These are phyloP conservation scores for Terfezia boudieri DNA, from an alignment of 495 filamentous ascomycete species.

Conservation along the genomic window DNA sequence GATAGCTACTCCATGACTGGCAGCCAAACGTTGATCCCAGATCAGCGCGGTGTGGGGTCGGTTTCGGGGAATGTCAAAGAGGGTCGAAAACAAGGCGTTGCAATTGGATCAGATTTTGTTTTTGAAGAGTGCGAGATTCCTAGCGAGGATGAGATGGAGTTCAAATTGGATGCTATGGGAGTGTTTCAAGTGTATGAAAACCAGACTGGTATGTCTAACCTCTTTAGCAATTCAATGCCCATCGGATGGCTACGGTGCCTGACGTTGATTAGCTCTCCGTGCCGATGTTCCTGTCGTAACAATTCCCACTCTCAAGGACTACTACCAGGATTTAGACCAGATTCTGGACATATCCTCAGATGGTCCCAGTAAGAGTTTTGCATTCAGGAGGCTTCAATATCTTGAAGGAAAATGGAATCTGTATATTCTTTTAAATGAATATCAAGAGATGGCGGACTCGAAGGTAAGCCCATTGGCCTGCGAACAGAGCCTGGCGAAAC, in stretches of 20 bases:
- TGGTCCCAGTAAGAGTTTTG: conserved; percentile 90
- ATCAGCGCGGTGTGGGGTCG: background rate
- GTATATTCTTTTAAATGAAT: conserved; percentile 77
- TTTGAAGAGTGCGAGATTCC: conserved; percentile 59
- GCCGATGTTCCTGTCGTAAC: conserved; percentile 43
- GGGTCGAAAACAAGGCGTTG: conserved; percentile 65
- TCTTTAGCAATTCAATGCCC: background rate
- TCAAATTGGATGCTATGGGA: conserved; percentile 54
- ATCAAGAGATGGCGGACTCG: conserved; percentile 92
- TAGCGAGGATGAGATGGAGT: conserved; percentile 42
- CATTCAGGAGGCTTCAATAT: conserved; percentile 81
- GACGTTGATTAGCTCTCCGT: conserved; percentile 29
- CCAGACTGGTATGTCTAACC: conserved; percentile 11
- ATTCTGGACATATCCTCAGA: conserved; percentile 71
- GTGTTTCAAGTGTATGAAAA: conserved; percentile 81
- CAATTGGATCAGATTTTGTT: conserved; percentile 81
- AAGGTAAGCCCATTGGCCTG: conserved; percentile 26
- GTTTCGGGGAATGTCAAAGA: conserved; percentile 10
- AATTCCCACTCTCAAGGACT: conserved; percentile 77
- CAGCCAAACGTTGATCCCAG: conserved; percentile 4
- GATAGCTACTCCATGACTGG: background rate
- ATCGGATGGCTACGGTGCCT: background rate
- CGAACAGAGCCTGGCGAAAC: background rate
- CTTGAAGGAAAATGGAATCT: conserved; percentile 92
- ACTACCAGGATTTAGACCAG: conserved; percentile 82